Evolutionary conservation across 768 basidiomycete genomes (phyloP).

Genomic region (Cubamyces lactineus): DNA sequence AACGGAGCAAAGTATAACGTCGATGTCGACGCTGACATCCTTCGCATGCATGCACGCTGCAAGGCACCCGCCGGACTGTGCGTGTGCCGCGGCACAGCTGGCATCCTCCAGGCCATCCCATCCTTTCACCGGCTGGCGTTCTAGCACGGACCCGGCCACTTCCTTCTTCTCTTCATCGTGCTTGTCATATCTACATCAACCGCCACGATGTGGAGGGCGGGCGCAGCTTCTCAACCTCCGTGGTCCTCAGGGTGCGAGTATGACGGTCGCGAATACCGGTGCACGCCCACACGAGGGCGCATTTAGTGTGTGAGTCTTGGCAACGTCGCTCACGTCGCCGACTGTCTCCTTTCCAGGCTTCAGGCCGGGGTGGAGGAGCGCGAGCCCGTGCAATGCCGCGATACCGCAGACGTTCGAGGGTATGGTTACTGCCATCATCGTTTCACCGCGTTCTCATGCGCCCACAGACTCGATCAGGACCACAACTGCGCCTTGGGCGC

Average conservation of each 20-base stretch:
- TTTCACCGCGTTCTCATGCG: neutral
- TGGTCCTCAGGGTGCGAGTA: neutral
- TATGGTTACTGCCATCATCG: constrained; percentile 7
- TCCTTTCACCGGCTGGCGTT: too few relatives aligned
- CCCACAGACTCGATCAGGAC: too few relatives aligned
- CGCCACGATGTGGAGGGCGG: too few relatives aligned
- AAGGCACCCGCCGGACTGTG: constrained; percentile 6
- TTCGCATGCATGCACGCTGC: neutral
- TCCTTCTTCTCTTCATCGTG: neutral
- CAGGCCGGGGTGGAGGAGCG: neutral
- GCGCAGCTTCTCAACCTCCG: too few relatives aligned
- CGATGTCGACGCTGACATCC: too few relatives aligned
- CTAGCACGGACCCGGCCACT: too few relatives aligned
- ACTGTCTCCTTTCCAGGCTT: too few relatives aligned
- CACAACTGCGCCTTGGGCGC: neutral
- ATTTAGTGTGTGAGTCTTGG: neutral
- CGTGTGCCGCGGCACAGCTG: too few relatives aligned
- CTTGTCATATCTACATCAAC: neutral
- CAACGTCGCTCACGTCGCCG: too few relatives aligned
- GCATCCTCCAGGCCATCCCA: too few relatives aligned
- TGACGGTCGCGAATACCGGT: neutral
- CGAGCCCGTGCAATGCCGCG: neutral
- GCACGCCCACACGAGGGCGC: neutral
- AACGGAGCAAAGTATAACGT: too few relatives aligned
- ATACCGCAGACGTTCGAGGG: neutral